Conservation (phyloP, 139 green algal genomes). For the Closterium sp. region DNA sequence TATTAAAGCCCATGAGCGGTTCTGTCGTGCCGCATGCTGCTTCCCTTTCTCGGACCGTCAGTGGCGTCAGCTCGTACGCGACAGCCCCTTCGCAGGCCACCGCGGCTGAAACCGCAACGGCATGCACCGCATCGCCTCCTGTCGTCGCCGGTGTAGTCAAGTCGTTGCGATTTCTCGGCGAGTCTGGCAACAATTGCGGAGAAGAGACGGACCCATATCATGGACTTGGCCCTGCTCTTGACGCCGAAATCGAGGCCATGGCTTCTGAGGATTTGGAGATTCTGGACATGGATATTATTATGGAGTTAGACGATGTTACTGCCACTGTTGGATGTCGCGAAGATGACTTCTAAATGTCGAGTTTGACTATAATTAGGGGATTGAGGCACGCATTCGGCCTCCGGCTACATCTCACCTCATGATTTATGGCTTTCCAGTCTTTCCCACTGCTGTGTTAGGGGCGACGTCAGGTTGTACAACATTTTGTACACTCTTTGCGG, state of each 20-base stretch:
- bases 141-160: background rate
- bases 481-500: too few relatives aligned
- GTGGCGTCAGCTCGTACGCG: background rate
- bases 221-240: background rate
- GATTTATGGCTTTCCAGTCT: too few relatives aligned
- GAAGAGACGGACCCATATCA: background rate
- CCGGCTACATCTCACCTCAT: too few relatives aligned
- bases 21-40: background rate
- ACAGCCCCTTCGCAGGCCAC: background rate
- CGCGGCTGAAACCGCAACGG: background rate
- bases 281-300: background rate
- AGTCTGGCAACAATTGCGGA: background rate
- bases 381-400: too few relatives aligned
- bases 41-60: background rate
- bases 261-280: background rate
- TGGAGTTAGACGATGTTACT: background rate
- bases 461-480: too few relatives aligned
- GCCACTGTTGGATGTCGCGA: too few relatives aligned
- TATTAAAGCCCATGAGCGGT: background rate
- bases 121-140: background rate
- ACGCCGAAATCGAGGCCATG: background rate
- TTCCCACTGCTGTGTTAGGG: too few relatives aligned
- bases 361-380: too few relatives aligned
- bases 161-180: background rate
- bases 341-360: too few relatives aligned